Evolutionary conservation across 176 grass and related monocot species (phyloP).

Genomic region (Raddia guianensis): DNA sequence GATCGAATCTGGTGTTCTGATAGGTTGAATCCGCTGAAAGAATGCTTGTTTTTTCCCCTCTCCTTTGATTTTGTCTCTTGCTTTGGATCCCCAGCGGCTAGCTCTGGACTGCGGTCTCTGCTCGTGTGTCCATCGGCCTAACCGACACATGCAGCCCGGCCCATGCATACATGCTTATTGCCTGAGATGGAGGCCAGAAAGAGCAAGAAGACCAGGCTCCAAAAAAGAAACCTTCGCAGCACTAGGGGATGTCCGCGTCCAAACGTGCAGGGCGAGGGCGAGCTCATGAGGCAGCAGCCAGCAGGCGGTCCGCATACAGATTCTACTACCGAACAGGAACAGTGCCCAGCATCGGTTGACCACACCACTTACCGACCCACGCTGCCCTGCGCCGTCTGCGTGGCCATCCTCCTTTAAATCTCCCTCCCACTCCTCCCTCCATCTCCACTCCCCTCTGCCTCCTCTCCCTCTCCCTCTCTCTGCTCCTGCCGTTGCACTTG

Average conservation of each 20-base stretch:
- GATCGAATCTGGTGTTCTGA: background rate
- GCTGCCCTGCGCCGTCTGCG: conserved; percentile 24
- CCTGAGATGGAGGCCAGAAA: conserved; percentile 13
- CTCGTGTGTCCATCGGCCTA: background rate
- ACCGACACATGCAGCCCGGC: conserved; percentile 30
- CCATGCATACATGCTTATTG: background rate
- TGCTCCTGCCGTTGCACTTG: conserved; percentile 32
- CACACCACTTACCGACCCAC: conserved; percentile 44
- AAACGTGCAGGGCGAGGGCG: conserved; percentile 35
- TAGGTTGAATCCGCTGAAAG: conserved; percentile 6
- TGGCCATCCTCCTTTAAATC: conserved; percentile 65
- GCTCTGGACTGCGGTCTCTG: background rate
- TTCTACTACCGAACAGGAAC: conserved; percentile 50
- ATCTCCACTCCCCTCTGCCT: conserved; percentile 22
- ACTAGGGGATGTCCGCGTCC: conserved; percentile 47
- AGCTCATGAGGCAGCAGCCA: background rate
- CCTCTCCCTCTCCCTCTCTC: background rate
- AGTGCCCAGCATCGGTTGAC: conserved; percentile 52
- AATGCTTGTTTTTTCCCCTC: background rate
- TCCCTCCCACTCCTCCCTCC: conserved; percentile 51
- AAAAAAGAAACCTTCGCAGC: conserved; percentile 45
- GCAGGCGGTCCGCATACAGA: conserved; percentile 57
- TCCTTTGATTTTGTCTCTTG: background rate
- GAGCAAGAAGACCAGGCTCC: conserved; percentile 23
- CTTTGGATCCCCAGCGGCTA: background rate